These are phyloP conservation scores for Baudoinia panamericana DNA, from an alignment of 495 filamentous ascomycete genomes.

Conservation along the genomic window DNA sequence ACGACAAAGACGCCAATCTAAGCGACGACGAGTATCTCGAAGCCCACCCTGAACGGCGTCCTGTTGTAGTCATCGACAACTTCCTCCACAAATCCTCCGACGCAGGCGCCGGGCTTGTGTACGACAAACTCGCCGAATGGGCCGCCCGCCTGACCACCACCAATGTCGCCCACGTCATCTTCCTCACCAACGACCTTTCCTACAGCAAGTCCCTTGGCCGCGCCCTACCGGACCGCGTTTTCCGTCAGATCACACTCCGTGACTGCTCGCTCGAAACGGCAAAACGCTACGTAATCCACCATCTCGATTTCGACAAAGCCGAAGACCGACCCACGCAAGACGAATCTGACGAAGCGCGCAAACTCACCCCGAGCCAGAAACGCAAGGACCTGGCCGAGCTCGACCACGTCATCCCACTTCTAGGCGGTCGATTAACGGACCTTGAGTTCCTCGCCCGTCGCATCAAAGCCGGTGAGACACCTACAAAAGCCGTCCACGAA, in stretches of 20 bases:
- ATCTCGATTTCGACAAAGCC: slow-evolving; percentile 44
- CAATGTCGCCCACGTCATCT: slow-evolving; percentile 94
- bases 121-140: slow-evolving; percentile 84
- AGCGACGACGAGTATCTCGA: slow-evolving; percentile 83
- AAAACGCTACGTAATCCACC: slow-evolving; percentile 77
- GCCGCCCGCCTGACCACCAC: slow-evolving; percentile 71
- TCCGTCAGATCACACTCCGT: slow-evolving; percentile 69
- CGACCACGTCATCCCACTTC: slow-evolving; percentile 63
- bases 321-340: slow-evolving; percentile 19
- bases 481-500: slow-evolving; percentile 68
- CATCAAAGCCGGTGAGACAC: slow-evolving; percentile 82
- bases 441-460: slow-evolving; percentile 82
- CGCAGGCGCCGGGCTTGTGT: slow-evolving; percentile 46
- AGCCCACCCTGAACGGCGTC: slow-evolving; percentile 69
- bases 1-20: slow-evolving; percentile 58
- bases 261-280: slow-evolving; percentile 78
- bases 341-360: slow-evolving; percentile 22
- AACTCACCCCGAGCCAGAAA: slow-evolving; percentile 29
- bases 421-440: slow-evolving; percentile 86
- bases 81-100: slow-evolving; percentile 73
- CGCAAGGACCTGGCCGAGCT: slow-evolving; percentile 46
- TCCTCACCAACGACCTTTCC: slow-evolving; percentile 84
- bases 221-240: slow-evolving; percentile 79
- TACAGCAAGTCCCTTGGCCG: slow-evolving; percentile 80
- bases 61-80: slow-evolving; percentile 88